Base-by-base conservation (phyloP, 306 rosid genomes). In the Trifolium pratense region DNA sequence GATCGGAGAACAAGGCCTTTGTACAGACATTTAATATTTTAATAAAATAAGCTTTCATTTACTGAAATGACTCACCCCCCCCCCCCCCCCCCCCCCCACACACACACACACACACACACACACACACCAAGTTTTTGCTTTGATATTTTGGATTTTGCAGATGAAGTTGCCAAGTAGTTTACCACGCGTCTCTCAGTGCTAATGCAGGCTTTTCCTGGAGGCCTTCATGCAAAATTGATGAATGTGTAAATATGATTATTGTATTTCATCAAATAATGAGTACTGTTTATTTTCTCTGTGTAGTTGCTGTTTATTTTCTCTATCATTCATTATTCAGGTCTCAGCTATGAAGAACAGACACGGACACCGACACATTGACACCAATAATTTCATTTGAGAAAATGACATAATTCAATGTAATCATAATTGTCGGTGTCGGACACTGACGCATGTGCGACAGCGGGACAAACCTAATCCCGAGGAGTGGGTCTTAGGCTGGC, bases 21-120 rank as follows among this genome's bases (percentile, higher is more conserved):
- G 97, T 91, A 91, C 90, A 89, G 89, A 87, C 92, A 87, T 82
- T 89, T 84, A 70, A 87, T 83, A 83, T 87, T 84, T 80, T 80
- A 91, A 89, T 86, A 89, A 91, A 89, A 86, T 74, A 79, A 83
- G 78, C 84, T 86, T 80, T 82, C 70, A 49, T 81, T 89, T 72
- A 10, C 86, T 70, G 74, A 61, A 70, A 49, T 42, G 40, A 20
- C 14, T 59, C 67, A 15, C 45, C 32, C 32, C 17, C 18, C 9
- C 8, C 55, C 66, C 31, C 18, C 49, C 26, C 26, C 14, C 0
- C 18, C 2, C n/a, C 0, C 56, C 6, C 55, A 48, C 20, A 20
- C 60, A 20, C 66, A 49, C 62, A 15, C 25, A 51, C 13, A 3
- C 17, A 13, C 15, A 3, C 55, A n/a, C 53, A 48, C 20, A 21